phyloP scores from a whole-genome alignment of 345 rosid genomes.

The Linum lewisii region DNA sequence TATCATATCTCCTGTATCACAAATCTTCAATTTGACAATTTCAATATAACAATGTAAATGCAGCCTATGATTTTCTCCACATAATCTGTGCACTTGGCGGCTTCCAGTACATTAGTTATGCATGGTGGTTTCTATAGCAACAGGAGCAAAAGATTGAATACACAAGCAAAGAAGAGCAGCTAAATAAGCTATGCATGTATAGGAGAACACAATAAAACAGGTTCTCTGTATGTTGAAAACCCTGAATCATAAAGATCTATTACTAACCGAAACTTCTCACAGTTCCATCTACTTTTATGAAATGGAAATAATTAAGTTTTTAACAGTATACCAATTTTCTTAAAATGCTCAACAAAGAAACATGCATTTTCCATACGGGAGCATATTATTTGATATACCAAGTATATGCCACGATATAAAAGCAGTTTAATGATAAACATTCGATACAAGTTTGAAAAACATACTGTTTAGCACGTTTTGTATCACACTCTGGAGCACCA shows the following conservation, averaged over 20 bases:
- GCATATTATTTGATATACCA: neutral
- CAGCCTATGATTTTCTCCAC: neutral
- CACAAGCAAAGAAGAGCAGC: neutral
- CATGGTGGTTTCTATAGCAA: neutral
- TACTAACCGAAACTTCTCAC: neutral
- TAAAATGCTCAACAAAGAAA: neutral
- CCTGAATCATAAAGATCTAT: neutral
- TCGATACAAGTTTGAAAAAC: constrained; percentile 12
- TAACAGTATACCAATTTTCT: no score
- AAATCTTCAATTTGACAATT: neutral
- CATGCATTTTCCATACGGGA: neutral
- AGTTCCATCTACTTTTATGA: neutral
- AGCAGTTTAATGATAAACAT: neutral
- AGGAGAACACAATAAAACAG: neutral
- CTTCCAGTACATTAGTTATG: neutral
- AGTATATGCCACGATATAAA: neutral
- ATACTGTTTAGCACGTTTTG: constrained; percentile 67
- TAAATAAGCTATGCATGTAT: neutral
- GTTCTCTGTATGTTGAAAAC: neutral
- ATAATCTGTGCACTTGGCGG: neutral
- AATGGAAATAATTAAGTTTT: no score
- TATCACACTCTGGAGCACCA: constrained; percentile 18
- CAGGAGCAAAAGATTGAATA: neutral
- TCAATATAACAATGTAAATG: neutral
- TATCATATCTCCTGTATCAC: neutral